These are phyloP conservation scores for Penicillium sp. DNA, from an alignment of 2,329 filamentous ascomycete species.

Conservation along the genomic window DNA sequence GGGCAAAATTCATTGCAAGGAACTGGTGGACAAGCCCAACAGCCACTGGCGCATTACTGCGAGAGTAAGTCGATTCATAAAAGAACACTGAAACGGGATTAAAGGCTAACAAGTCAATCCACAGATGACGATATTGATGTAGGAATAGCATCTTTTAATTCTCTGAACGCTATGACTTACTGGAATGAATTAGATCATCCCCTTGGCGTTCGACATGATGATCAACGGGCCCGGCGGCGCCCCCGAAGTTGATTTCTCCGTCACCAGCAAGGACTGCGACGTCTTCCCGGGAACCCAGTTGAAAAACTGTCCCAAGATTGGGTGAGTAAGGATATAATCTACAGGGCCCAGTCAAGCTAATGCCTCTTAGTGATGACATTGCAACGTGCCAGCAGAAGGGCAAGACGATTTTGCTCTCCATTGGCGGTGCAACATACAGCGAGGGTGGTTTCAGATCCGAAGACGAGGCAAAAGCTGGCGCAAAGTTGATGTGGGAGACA, in stretches of 20 bases:
- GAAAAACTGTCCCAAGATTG: constrained; percentile 68
- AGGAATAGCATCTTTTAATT: neutral
- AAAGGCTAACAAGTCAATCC: constrained; percentile 20
- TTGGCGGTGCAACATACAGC: constrained; percentile 73
- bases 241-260: constrained; percentile 68
- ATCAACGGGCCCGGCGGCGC: constrained; percentile 59
- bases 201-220: constrained; percentile 66
- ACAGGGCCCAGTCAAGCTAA: constrained; percentile 25
- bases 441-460: constrained; percentile 69
- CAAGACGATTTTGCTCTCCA: constrained; percentile 75
- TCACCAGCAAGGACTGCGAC: constrained; percentile 66
- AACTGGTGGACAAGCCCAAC: constrained; percentile 56
- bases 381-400: constrained; percentile 66
- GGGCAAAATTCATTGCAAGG: constrained; percentile 67
- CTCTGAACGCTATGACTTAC: constrained; percentile 18
- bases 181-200: constrained; percentile 59
- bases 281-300: constrained; percentile 64
- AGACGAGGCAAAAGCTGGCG: constrained; percentile 60
- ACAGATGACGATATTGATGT: constrained; percentile 36
- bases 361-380: constrained; percentile 51
- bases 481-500: constrained; percentile 70
- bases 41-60: constrained; percentile 65
- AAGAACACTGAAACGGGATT: neutral
- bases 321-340: constrained; percentile 51
- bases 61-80: constrained; percentile 52